Percentiles rank a stretch among this genome's conserved stretches.
These are phyloP conservation scores for Mallotus nudiflorus DNA, from an alignment of 345 rosid species.

Conservation along the genomic window DNA sequence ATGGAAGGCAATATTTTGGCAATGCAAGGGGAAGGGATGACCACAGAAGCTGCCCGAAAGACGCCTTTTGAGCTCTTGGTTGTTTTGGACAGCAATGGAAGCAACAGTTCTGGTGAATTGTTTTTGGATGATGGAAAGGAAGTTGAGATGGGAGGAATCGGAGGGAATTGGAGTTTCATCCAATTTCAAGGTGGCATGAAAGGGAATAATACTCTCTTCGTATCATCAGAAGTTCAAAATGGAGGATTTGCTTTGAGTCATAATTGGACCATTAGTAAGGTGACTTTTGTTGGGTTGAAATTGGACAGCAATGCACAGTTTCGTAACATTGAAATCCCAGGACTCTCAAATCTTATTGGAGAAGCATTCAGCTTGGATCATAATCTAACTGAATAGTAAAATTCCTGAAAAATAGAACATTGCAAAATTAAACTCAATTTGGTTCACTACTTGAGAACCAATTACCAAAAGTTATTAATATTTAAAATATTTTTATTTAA, in stretches of 20 bases:
- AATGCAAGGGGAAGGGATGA: slow-evolving; percentile 70
- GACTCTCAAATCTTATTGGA: slow-evolving; percentile 1
- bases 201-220: slow-evolving; percentile 22
- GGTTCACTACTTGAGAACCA: neutral
- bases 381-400: neutral
- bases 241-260: slow-evolving; percentile 52
- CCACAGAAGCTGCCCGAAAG: slow-evolving; percentile 50
- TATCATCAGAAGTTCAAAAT: slow-evolving; percentile 49
- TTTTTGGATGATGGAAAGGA: slow-evolving; percentile 69
- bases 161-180: slow-evolving; percentile 52
- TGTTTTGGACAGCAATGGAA: slow-evolving; percentile 33
- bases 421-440: neutral
- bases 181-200: slow-evolving; percentile 34
- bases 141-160: slow-evolving; percentile 50
- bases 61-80: slow-evolving; percentile 58
- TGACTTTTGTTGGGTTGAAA: slow-evolving; percentile 53
- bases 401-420: too few relatives aligned
- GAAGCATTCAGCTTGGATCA: neutral
- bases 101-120: slow-evolving; percentile 46
- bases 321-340: neutral
- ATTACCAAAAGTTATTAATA: too few relatives aligned
- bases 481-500: too few relatives aligned
- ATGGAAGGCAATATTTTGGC: slow-evolving; percentile 62
- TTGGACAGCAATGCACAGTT: neutral
- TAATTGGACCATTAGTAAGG: slow-evolving; percentile 52